Percentiles rank a stretch among this genome's conserved stretches.
Conservation (phyloP, 2,329 filamentous ascomycete species). For the Cladobotryum protrusum region DNA sequence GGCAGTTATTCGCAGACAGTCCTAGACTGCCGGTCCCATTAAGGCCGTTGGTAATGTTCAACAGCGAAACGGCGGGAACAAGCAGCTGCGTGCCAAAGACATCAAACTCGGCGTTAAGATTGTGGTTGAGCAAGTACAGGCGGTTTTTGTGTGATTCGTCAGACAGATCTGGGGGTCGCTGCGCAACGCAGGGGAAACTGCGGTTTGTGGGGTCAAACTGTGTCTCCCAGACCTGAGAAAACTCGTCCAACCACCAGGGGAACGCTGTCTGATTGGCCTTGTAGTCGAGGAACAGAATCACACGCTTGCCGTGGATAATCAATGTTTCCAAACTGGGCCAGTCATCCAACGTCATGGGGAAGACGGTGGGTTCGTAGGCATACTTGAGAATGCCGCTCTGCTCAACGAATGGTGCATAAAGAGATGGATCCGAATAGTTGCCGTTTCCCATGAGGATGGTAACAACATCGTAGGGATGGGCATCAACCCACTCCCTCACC, state of each 20-base stretch:
- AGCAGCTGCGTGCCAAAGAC: constrained; percentile 58
- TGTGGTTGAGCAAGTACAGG: constrained; percentile 85
- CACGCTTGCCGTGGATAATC: constrained; percentile 64
- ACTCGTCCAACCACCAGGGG: constrained; percentile 83
- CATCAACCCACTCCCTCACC: constrained; percentile 66
- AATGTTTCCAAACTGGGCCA: constrained; percentile 80
- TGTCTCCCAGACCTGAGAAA: constrained; percentile 85
- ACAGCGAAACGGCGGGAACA: constrained; percentile 62
- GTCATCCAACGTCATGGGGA: constrained; percentile 64
- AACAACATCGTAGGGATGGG: constrained; percentile 79
- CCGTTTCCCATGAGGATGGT: constrained; percentile 82
- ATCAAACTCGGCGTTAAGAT: constrained; percentile 72
- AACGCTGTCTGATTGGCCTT: constrained; percentile 69
- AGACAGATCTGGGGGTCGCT: constrained; percentile 66
- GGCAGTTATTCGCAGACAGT: constrained; percentile 56
- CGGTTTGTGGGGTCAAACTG: constrained; percentile 65
- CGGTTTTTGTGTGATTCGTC: constrained; percentile 49
- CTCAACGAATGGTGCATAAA: constrained; percentile 65
- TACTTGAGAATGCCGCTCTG: constrained; percentile 65
- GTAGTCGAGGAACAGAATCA: constrained; percentile 81
- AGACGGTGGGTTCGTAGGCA: constrained; percentile 64
- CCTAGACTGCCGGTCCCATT: constrained; percentile 63
- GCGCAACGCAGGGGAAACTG: constrained; percentile 68
- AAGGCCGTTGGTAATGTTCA: constrained; percentile 67
- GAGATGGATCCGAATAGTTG: constrained; percentile 57